Evolutionary conservation across 352 stramenopile species (phyloP), one percentile per base, ranked within the genome.

Genomic region (Blastocystis sp.): DNA sequence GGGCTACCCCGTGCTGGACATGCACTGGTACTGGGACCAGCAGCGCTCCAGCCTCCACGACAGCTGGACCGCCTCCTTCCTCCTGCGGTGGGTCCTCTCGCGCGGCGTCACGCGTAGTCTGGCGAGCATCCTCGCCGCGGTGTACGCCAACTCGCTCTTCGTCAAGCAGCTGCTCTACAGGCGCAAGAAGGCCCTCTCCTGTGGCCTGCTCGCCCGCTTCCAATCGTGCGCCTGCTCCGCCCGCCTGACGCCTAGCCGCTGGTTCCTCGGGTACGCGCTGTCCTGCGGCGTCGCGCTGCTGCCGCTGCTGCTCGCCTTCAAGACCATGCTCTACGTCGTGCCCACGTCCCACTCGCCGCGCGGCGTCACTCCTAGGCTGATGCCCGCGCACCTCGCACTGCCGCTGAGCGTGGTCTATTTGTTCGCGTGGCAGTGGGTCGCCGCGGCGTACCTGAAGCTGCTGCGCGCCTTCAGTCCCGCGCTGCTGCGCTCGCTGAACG

Each of bases 11-110:
- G 40, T 88, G 38, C 67, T 88, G 40, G 64, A 88, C 43, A 88
- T 88, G 78, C 17, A 88, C 28, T 88, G 78, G 78, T 88, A 88
- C 67, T 88, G 78, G 78, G 66, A 88, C 38, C 56, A 84, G 52
- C 74, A 84, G 74, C 74, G 74, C 41, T 84, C 74, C 10, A 53
- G 65, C 40, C 74, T 84, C 4, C n/a, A 45, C 28, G 74, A 84
- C 41, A 84, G 66, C 61, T 84, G 74, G 74, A 28, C 23, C 19
- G 9, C 34, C 28, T 84, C 74, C 41, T 84, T 84, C 74, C 19
- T 84, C 10, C 3, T 66, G 21, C 74, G 74, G 48, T 56, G 14
- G 5, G 48, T 56, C 5, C 14, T 7, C 5, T 7, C 5, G 5
- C 5, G 48, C 5, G 48, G 5, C 5, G 5, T 56, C 5, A 56